Percentiles rank a stretch among this genome's conserved stretches.
Conservation (phyloP, 2,329 filamentous ascomycete genomes). For the Thielaviopsis euricoi region DNA sequence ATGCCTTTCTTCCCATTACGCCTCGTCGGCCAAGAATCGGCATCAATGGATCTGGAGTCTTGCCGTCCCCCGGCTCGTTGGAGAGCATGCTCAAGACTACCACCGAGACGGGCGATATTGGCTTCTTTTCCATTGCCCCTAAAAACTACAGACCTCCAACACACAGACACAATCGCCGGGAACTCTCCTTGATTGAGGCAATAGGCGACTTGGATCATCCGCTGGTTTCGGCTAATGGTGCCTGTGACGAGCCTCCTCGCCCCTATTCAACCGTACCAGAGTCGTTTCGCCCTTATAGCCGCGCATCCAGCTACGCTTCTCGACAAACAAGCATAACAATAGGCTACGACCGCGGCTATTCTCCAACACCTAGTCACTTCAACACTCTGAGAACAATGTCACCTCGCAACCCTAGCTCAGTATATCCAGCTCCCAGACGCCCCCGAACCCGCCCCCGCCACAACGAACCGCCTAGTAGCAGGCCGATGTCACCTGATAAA, state of each 20-base stretch:
- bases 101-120: constrained; percentile 49
- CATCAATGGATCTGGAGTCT: constrained; percentile 16
- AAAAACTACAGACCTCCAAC: constrained; percentile 9
- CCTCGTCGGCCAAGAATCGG: constrained; percentile 9
- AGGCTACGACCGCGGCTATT: neutral
- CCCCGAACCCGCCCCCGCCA: neutral
- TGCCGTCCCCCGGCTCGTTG: constrained; percentile 35
- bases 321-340: neutral
- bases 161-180: constrained; percentile 5
- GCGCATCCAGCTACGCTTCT: constrained; percentile 5
- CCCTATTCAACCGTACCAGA: neutral
- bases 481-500: neutral
- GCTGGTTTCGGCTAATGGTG: neutral
- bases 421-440: neutral
- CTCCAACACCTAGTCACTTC: constrained; percentile 2
- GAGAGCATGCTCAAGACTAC: constrained; percentile 50
- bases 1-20: constrained; percentile 7
- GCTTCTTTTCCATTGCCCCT: constrained; percentile 38
- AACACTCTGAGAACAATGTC: neutral
- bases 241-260: neutral
- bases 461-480: neutral
- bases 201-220: constrained; percentile 9
- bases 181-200: constrained; percentile 9
- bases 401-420: neutral
- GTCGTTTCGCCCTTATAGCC: constrained; percentile 1